Conservation (phyloP, 169 alveolate species). For the Cryptosporidium baileyi region DNA sequence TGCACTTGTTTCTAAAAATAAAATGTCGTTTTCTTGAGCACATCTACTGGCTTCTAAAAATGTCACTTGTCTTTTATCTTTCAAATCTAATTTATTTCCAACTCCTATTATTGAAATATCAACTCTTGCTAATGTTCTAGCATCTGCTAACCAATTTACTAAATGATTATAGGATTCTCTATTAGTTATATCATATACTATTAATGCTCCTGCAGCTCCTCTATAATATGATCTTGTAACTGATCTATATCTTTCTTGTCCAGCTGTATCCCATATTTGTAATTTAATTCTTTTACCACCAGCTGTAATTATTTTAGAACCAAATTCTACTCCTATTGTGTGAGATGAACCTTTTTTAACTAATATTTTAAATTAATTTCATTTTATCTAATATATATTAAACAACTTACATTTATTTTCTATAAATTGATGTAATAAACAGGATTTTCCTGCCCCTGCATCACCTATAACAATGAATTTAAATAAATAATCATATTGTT, state of each 20-base stretch:
- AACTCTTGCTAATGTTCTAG: conserved; percentile 82
- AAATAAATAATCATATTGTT: conserved; percentile 76
- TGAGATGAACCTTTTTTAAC: conserved; percentile 81
- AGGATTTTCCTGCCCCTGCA: conserved; percentile 79
- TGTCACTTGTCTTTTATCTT: conserved; percentile 80
- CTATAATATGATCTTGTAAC: conserved; percentile 86
- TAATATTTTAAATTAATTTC: background rate
- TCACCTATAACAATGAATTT: conserved; percentile 79
- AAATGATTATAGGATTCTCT: conserved; percentile 81
- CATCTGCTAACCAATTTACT: conserved; percentile 82
- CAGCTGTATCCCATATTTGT: conserved; percentile 92
- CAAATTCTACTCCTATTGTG: conserved; percentile 86
- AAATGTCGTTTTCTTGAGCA: conserved; percentile 86
- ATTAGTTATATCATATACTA: conserved; percentile 86
- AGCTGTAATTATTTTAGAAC: conserved; percentile 72
- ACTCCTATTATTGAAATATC: conserved; percentile 82
- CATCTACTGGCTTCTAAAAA: conserved; percentile 85
- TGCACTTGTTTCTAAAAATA: conserved; percentile 89
- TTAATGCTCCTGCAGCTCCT: conserved; percentile 91
- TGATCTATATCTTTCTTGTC: conserved; percentile 84
- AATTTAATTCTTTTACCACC: conserved; percentile 80
- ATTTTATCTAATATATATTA: background rate
- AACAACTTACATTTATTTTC: conserved; percentile 75
- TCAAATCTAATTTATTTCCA: conserved; percentile 84
- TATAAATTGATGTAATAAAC: conserved; percentile 78